Base-by-base conservation (phyloP, 345 rosid genomes). In the Euphorbia tirucalli region DNA sequence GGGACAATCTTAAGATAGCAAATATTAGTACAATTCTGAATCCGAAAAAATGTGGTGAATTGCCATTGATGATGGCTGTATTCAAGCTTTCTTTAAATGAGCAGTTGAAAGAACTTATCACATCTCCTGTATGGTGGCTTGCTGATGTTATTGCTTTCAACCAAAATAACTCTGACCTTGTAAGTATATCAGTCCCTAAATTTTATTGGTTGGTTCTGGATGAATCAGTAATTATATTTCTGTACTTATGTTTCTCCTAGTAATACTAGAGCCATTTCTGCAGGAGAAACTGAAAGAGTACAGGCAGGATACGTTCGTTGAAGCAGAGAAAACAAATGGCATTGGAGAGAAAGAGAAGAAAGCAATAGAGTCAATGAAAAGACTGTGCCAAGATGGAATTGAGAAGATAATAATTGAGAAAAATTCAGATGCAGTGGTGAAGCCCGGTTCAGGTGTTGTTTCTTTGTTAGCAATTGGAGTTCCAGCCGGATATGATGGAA, bases 391-490 rank as follows among this genome's bases (percentile, higher is more conserved):
- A 71, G 71, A 77, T 35, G 75, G 83, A 27, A 74, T 66, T 30
- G 58, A 66, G 58, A 66, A 66, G 32, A 25, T 28, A 15, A 66
- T 66, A 56, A 27, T 0, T 15, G 28, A 59, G 13, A 27, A 83
- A 8, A 66, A 81, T 24, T 77, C 90, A 32, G 96, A 87, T 64
- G 93, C 96, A 13, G 4, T 90, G 79, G 84, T 87, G 68, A 73
- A 83, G 0, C 72, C 75, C 13, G 52, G 50, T 50, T 14, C 1
- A 19, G 32, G 14, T 9, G 57, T 30, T 48, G 35, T 32, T 19
- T 15, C 68, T 6, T 81, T 90, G 49, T 78, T 83, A 2, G 96
- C 94, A 31, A 87, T 82, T 16, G 92, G 95, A 44, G 96, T 90
- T 3, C 92, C 92, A 0, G 92, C 87, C 15, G 93, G 90, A 15